These are phyloP conservation scores for Trichosporon sp. DNA, from an alignment of 1,284 basidiomycete species.

Conservation along the genomic window DNA sequence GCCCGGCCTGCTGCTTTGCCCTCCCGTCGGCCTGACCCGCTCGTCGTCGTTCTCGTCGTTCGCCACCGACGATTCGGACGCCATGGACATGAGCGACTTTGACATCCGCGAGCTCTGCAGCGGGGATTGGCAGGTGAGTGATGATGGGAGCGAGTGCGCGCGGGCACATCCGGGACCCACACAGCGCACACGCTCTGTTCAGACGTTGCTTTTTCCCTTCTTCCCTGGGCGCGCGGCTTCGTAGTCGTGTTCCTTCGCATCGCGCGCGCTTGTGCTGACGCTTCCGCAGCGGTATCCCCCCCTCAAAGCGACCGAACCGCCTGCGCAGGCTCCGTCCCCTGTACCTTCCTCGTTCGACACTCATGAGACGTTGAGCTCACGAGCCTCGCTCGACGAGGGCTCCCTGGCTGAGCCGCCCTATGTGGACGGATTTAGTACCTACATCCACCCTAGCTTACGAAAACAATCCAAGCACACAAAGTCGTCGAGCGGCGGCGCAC, in stretches of 20 bases:
- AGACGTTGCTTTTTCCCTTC: background rate
- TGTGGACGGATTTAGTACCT: constrained; percentile 6
- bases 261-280: background rate
- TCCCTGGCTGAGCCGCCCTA: background rate
- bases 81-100: background rate
- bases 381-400: background rate
- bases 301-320: background rate
- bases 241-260: no score
- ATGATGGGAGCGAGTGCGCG: background rate
- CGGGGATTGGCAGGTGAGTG: background rate
- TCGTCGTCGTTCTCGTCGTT: background rate
- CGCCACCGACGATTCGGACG: background rate
- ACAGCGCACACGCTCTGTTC: background rate
- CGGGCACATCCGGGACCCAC: background rate
- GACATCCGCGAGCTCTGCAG: background rate
- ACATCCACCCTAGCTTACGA: constrained; percentile 3
- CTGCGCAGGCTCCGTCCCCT: background rate
- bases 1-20: background rate
- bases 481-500: background rate
- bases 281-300: background rate
- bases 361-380: background rate
- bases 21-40: background rate
- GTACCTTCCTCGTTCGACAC: background rate
- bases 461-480: constrained; percentile 1
- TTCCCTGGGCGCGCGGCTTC: background rate